Percentiles rank a stretch among this genome's conserved stretches.
These are phyloP conservation scores for Talaromyces verruculosus DNA, from an alignment of 2,329 filamentous ascomycete genomes.

Conservation along the genomic window DNA sequence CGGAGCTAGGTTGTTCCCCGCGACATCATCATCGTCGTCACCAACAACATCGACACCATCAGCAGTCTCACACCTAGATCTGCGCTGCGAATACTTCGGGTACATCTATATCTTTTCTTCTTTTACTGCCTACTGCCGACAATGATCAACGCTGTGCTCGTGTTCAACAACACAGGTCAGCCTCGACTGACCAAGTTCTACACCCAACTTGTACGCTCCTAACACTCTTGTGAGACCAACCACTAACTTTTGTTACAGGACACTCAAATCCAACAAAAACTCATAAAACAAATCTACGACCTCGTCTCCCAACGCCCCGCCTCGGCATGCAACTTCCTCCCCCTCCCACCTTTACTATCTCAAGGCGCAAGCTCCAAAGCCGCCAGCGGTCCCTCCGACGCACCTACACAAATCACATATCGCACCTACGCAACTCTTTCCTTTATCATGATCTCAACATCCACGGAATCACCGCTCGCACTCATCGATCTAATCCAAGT, in stretches of 20 bases:
- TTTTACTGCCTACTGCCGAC: background rate
- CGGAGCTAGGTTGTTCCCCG: background rate
- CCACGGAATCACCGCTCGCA: constrained; percentile 91
- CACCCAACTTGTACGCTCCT: constrained; percentile 74
- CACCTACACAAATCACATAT: constrained; percentile 93
- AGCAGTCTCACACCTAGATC: background rate
- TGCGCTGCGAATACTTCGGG: background rate
- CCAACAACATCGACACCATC: constrained; percentile 1
- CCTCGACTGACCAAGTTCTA: constrained; percentile 98
- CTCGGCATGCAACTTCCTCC: constrained; percentile 97
- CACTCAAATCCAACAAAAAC: constrained; percentile 91
- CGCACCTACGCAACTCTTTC: constrained; percentile 97
- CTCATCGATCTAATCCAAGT: constrained; percentile 97
- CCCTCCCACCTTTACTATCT: constrained; percentile 65
- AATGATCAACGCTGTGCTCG: constrained; percentile 96
- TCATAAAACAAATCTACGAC: constrained; percentile 95
- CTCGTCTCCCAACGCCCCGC: constrained; percentile 87
- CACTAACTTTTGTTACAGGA: constrained; percentile 59
- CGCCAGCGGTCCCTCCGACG: constrained; percentile 69
- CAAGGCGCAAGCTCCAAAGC: constrained; percentile 51
- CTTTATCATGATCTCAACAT: constrained; percentile 97
- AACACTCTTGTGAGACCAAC: background rate
- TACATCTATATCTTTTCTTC: too few species aligned
- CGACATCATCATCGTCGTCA: constrained; percentile 5
- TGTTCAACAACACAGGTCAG: constrained; percentile 98